A percentile compares a stretch with the other conserved stretches of the same genome.
These are phyloP conservation scores for Penicillium steckii DNA, from an alignment of 495 filamentous ascomycete species.

Conservation along the genomic window DNA sequence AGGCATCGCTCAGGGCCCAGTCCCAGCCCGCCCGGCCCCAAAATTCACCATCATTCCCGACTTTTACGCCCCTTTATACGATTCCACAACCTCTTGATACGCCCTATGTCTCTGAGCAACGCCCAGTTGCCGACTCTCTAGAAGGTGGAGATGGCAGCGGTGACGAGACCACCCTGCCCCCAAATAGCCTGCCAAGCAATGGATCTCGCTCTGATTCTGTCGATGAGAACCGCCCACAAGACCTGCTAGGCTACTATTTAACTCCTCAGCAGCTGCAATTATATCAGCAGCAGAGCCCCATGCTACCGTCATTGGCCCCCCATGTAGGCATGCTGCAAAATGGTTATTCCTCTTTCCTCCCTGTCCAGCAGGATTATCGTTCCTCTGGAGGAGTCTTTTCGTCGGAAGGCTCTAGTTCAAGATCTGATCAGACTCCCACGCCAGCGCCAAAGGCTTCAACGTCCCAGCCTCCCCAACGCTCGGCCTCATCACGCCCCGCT, in stretches of 20 bases:
- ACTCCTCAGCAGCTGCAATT: constrained; percentile 54
- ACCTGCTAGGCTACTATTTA: constrained; percentile 67
- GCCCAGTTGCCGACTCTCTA: constrained; percentile 32
- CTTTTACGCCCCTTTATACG: constrained; percentile 38
- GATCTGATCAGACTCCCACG: constrained; percentile 23
- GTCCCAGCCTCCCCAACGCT: constrained; percentile 19
- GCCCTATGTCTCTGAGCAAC: constrained; percentile 37
- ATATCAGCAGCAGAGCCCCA: constrained; percentile 45
- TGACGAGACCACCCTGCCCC: constrained; percentile 42
- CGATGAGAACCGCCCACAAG: constrained; percentile 51
- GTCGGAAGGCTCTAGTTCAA: constrained; percentile 22
- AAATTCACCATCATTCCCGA: constrained; percentile 41
- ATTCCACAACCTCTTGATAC: constrained; percentile 31
- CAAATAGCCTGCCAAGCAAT: constrained; percentile 39
- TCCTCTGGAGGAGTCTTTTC: constrained; percentile 28
- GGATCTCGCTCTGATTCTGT: constrained; percentile 38
- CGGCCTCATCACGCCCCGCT: constrained; percentile 21
- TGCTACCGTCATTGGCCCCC: constrained; percentile 43
- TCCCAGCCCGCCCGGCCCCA: constrained; percentile 63
- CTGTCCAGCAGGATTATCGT: constrained; percentile 39
- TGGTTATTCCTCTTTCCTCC: constrained; percentile 45
- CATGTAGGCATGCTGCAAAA: constrained; percentile 49
- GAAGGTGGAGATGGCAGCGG: constrained; percentile 38
- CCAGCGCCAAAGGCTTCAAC: constrained; percentile 14
- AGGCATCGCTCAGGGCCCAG: constrained; percentile 57